phyloP scores from a whole-genome alignment of 1,284 basidiomycete genomes.

The Mycosarcoma maydis region DNA sequence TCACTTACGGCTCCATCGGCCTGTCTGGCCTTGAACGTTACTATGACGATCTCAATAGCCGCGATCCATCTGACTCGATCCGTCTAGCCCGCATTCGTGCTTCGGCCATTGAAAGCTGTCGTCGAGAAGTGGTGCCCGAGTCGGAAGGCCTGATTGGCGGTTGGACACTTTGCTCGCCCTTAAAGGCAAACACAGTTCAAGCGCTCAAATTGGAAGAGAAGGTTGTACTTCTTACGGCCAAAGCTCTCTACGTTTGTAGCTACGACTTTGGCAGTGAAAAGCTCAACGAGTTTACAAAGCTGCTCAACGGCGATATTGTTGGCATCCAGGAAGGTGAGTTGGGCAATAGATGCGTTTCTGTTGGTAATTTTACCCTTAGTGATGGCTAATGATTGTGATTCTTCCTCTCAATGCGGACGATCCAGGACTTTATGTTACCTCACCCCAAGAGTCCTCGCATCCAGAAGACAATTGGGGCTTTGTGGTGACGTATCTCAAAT shows the following conservation, averaged over 20 bases:
- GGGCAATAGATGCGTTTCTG: not conserved
- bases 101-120: slow-evolving; percentile 51
- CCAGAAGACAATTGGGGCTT: slow-evolving; percentile 62
- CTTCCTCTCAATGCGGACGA: no score
- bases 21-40: slow-evolving; percentile 47
- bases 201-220: slow-evolving; percentile 78
- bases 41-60: slow-evolving; percentile 75
- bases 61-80: slow-evolving; percentile 87
- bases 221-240: slow-evolving; percentile 78
- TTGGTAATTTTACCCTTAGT: no score
- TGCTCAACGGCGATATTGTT: slow-evolving; percentile 84
- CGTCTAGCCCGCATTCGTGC: slow-evolving; percentile 82
- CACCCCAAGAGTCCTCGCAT: slow-evolving; percentile 55
- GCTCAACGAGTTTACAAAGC: slow-evolving; percentile 70
- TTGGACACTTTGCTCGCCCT: slow-evolving; percentile 90
- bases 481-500: slow-evolving; percentile 49
- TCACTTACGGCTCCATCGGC: slow-evolving; percentile 43
- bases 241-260: slow-evolving; percentile 75
- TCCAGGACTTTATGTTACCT: slow-evolving; percentile 53
- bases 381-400: no score
- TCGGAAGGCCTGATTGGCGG: slow-evolving; percentile 83
- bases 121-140: slow-evolving; percentile 68
- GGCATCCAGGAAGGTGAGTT: slow-evolving; percentile 78
- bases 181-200: slow-evolving; percentile 78
- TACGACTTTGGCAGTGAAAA: slow-evolving; percentile 75